phyloP scores from a whole-genome alignment of 768 basidiomycete species.

The Mycena venus region DNA sequence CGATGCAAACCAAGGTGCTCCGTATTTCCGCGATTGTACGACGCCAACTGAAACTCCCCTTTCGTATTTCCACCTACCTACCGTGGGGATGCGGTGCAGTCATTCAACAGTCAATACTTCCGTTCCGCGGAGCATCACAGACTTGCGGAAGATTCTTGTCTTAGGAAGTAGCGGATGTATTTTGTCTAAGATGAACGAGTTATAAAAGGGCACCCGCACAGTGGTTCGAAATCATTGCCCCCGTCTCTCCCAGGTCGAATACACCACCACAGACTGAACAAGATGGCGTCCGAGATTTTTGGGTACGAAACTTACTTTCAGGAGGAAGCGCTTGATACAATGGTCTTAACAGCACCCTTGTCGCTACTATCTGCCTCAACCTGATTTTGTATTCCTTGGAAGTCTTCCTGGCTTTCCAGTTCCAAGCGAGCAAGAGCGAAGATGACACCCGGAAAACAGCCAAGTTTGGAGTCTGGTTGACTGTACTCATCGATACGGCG shows the following conservation, averaged over 20 bases:
- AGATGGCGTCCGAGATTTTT: constrained; percentile 19
- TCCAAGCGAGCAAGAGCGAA: not conserved
- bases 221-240: not conserved
- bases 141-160: constrained; percentile 1
- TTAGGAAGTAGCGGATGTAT: constrained; percentile 16
- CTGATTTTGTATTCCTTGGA: constrained; percentile 22
- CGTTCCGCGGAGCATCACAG: constrained; percentile 7
- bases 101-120: too few species aligned
- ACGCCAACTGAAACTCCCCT: too few species aligned
- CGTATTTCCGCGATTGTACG: too few species aligned
- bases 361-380: constrained; percentile 16
- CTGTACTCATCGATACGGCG: constrained; percentile 16
- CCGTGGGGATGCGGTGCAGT: too few species aligned
- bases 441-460: not conserved
- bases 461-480: constrained; percentile 17
- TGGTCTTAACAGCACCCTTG: constrained; percentile 11
- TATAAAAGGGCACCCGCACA: not conserved
- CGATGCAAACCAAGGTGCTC: too few species aligned
- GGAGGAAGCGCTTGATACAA: not conserved
- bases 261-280: not conserved
- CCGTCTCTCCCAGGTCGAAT: not conserved
- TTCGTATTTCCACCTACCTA: too few species aligned
- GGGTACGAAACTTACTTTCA: not conserved
- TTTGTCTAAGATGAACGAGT: not conserved
- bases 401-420: constrained; percentile 20